Evolutionary conservation across 306 rosid genomes (phyloP).

Genomic region (Hippophae tibetana): DNA sequence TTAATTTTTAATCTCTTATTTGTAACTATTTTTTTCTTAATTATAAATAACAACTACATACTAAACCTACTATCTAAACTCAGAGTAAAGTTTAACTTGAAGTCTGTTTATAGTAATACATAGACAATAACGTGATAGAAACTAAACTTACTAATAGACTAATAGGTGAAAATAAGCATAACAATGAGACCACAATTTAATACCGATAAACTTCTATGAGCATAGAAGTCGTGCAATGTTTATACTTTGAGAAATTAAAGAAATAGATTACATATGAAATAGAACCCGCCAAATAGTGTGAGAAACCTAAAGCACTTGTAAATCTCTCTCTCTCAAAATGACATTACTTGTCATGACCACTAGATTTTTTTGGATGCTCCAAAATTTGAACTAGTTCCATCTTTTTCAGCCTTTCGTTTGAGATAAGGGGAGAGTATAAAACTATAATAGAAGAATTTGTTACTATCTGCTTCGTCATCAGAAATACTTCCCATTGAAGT

Average conservation of each 20-base stretch:
- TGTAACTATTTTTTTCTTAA: no score
- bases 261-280: neutral
- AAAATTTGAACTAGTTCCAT: slow-evolving; percentile 6
- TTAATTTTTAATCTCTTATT: no score
- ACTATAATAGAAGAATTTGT: slow-evolving; percentile 20
- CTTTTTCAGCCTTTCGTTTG: slow-evolving; percentile 27
- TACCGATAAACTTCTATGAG: no score
- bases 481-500: slow-evolving; percentile 34
- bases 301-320: slow-evolving; percentile 18
- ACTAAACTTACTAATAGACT: neutral
- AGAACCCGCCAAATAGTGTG: slow-evolving; percentile 51
- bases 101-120: no score
- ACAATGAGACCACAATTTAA: neutral
- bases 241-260: neutral
- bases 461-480: slow-evolving; percentile 41
- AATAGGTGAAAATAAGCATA: neutral
- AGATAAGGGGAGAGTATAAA: slow-evolving; percentile 64
- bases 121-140: neutral
- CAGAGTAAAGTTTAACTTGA: no score
- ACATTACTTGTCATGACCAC: slow-evolving; percentile 16
- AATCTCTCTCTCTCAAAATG: slow-evolving; percentile 5
- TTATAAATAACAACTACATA: no score
- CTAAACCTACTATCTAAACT: no score
- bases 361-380: slow-evolving; percentile 19
- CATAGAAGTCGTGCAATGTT: neutral